Evolutionary conservation across 257 asterid species (phyloP), one percentile per base, ranked within the genome.

Genomic region (Capsicum chinense): DNA sequence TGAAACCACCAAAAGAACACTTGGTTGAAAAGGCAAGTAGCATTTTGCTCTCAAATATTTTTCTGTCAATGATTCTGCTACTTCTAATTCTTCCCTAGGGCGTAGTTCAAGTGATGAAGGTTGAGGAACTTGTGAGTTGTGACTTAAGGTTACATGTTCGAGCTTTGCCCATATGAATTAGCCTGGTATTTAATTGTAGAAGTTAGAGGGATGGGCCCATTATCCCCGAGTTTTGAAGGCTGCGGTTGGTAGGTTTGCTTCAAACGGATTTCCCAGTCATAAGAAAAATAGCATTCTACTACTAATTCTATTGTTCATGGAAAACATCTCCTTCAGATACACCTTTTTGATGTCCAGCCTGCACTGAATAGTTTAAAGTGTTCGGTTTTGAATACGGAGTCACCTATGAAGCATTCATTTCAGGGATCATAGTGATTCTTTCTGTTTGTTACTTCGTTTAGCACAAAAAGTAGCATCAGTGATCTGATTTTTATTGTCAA

Each of bases 11-110:
- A 13, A 91, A 95, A 87, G 95, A 90, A 26, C 81, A 91, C 10
- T 88, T 95, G 79, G 86, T 93, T 79, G 97, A 93, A 89, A 90
- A 92, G 95, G 99, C 84, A 87, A 89, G 88, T 81, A 48, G 14
- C 86, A 80, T 76, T 84, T 79, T 87, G 81, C 64, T 74, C 84
- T 88, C 73, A 50, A 16, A n/a, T 80, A 70, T 83, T 60, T n/a
- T 14, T 84, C 19, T 83, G 17, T 67, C 44, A 44, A 48, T 62
- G 63, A 63, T 80, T 21, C 71, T 58, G 57, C 7, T 58, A 17
- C 33, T 19, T 62, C 56, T 80, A 50, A 54, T 15, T 21, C 82
- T 26, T 3, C 59, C 16, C 14, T 13, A 52, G 62, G 47, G 47
- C 37, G 8, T 80, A 58, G 21, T 81, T 11, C 3, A 15, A 68